Evolutionary conservation across 1,284 basidiomycete genomes (phyloP).

Genomic region (Naganishia sp.): DNA sequence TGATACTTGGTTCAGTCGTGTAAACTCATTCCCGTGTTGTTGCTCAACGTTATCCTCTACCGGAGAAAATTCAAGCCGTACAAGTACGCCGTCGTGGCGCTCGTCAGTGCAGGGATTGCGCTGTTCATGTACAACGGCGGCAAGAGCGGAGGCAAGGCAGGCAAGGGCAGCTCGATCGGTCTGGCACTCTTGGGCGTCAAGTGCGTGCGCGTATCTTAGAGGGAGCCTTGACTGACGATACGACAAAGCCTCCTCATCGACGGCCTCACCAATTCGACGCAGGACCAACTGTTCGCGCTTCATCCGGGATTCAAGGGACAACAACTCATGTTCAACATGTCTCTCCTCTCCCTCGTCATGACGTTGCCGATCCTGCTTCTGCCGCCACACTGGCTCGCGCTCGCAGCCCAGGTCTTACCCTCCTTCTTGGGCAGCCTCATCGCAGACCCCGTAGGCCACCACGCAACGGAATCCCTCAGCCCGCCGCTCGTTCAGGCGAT

Average conservation of each 20-base stretch:
- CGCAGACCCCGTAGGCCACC: conserved; percentile 40
- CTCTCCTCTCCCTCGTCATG: conserved; percentile 71
- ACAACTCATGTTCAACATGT: conserved; percentile 98
- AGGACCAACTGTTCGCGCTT: conserved; percentile 86
- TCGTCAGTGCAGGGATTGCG: conserved; percentile 91
- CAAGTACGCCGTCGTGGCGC: conserved; percentile 89
- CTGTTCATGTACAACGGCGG: conserved; percentile 87
- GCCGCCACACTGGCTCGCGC: conserved; percentile 56
- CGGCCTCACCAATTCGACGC: conserved; percentile 94
- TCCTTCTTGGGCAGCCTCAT: conserved; percentile 57
- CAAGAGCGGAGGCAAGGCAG: conserved; percentile 46
- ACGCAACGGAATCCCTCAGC: conserved; percentile 62
- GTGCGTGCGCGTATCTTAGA: conserved; percentile 37
- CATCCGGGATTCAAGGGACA: conserved; percentile 63
- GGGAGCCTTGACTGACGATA: no score
- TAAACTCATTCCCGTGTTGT: conserved; percentile 69
- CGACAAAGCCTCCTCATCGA: conserved; percentile 86
- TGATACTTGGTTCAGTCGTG: conserved; percentile 62
- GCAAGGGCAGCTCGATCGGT: conserved; percentile 52
- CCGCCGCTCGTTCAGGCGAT: conserved; percentile 57
- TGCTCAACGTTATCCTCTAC: conserved; percentile 65
- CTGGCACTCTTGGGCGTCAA: conserved; percentile 47
- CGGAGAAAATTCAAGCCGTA: conserved; percentile 84
- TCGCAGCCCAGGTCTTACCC: conserved; percentile 37
- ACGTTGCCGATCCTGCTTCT: conserved; percentile 70